These are phyloP conservation scores for Carex myosuroides DNA, from an alignment of 176 grass and related monocot species.

Conservation along the genomic window DNA sequence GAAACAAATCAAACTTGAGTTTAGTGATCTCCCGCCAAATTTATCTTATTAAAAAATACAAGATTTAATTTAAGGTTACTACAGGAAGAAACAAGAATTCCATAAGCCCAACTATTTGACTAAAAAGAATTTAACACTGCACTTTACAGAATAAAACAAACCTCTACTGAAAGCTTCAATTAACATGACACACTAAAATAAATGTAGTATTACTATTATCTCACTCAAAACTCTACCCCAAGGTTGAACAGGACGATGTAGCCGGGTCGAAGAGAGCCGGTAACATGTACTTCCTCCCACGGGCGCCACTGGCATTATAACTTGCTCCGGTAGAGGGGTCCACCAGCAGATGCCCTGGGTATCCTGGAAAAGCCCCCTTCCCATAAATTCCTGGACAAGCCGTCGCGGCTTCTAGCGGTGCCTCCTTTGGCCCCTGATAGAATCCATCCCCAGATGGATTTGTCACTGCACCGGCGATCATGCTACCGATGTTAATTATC, in stretches of 20 bases:
- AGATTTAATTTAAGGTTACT: neutral
- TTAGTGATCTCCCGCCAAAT: too few species aligned
- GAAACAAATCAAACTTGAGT: too few species aligned
- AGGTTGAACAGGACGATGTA: constrained; percentile 24
- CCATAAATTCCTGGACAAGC: constrained; percentile 31
- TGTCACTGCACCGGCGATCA: constrained; percentile 28
- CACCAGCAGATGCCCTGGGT: constrained; percentile 20
- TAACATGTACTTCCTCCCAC: constrained; percentile 26
- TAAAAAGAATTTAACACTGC: neutral
- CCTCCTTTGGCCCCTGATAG: constrained; percentile 28
- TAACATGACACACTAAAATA: neutral
- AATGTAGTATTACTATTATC: neutral
- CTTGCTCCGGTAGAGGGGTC: constrained; percentile 14
- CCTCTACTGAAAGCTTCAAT: neutral
- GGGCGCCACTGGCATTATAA: constrained; percentile 22
- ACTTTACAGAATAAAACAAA: neutral
- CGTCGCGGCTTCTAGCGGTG: constrained; percentile 24
- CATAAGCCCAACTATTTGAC: neutral
- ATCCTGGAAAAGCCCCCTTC: constrained; percentile 26
- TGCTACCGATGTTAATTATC: constrained; percentile 25
- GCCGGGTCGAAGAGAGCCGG: constrained; percentile 27
- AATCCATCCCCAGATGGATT: constrained; percentile 29
- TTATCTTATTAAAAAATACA: too few species aligned
- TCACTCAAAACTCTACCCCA: constrained; percentile 5
- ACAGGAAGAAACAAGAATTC: neutral